Evolutionary conservation across 164 flowering plant genomes (phyloP), one percentile per base, ranked within the genome.

Genomic region (Vitis labrusca): DNA sequence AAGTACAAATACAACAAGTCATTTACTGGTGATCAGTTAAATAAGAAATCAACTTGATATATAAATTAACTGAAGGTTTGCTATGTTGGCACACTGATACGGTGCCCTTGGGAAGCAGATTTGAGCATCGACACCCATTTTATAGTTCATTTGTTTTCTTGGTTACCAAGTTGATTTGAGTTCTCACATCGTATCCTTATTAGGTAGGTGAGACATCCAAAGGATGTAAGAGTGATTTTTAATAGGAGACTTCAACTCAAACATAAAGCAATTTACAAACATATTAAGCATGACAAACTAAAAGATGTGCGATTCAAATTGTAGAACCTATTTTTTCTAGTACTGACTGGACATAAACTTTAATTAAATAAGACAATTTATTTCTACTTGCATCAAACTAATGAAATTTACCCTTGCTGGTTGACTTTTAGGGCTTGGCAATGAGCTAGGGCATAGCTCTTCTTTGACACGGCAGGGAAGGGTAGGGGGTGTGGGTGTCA

Each of bases 391-490:
- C 63, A 71, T 3, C n/a, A 23, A 6, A 10, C 2, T 15, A 9
- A 17, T 2, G 50, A 61, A 66, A 60, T 57, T 71, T 82, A 88
- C 94, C 85, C 79, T 83, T 51, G 89, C 86, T 73, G 86, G 86
- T 67, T 86, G 91, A 70, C 62, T 73, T 59, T 80, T 84, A 8
- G 91, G 91, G 68, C 86, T 85, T 3, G 89, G 78, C 73, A 85
- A 69, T 12, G 87, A 72, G 74, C 80, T 78, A 0, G 87, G 84
- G 53, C 79, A 82, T 16, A 88, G 75, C 70, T 90, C 91, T 66
- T 88, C 93, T 84, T 88, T 90, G 51, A 88, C 74, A 44, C 84
- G 86, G 73, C 73, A 74, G 12, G 89, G 84, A 27, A 88, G 77
- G n/a, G 88, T 78, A 1, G 82, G 72, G 2, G 85, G 82, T 13